phyloP scores from a whole-genome alignment of 768 basidiomycete species.

The Kwoniella europaea region DNA sequence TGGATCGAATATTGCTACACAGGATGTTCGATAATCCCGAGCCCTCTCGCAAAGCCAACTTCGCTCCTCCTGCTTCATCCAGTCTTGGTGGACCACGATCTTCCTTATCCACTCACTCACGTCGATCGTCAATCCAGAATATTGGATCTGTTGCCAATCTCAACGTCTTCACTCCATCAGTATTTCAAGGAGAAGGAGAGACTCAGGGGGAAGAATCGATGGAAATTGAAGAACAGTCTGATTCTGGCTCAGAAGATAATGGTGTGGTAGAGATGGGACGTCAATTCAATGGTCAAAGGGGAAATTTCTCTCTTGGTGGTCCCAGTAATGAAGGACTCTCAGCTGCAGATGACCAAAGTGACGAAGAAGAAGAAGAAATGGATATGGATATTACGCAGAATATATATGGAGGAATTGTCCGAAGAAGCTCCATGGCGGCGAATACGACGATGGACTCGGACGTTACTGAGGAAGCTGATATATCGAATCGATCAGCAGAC shows the following conservation, averaged over 20 bases:
- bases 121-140: conserved; percentile 41
- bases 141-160: conserved; percentile 23
- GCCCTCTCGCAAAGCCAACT: conserved; percentile 19
- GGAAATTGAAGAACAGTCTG: conserved; percentile 50
- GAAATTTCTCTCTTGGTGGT: background rate
- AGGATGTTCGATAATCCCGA: conserved; percentile 43
- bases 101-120: conserved; percentile 25
- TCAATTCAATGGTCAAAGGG: background rate
- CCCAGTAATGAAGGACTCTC: background rate
- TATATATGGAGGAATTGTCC: conserved; percentile 43
- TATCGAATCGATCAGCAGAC: conserved; percentile 23
- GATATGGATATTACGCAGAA: conserved; percentile 56
- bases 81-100: background rate
- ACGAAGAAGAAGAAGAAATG: conserved; percentile 43
- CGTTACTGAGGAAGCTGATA: conserved; percentile 20
- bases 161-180: conserved; percentile 22
- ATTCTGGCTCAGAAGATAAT: conserved; percentile 11
- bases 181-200: conserved; percentile 27
- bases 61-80: conserved; percentile 13
- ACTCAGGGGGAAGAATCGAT: conserved; percentile 43
- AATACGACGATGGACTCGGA: conserved; percentile 24
- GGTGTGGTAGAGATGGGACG: background rate
- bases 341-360: conserved; percentile 28
- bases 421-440: conserved; percentile 31
- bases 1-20: background rate